Evolutionary conservation across 2,329 filamentous ascomycete species (phyloP).

Genomic region (Paraphaeosphaeria minitans): DNA sequence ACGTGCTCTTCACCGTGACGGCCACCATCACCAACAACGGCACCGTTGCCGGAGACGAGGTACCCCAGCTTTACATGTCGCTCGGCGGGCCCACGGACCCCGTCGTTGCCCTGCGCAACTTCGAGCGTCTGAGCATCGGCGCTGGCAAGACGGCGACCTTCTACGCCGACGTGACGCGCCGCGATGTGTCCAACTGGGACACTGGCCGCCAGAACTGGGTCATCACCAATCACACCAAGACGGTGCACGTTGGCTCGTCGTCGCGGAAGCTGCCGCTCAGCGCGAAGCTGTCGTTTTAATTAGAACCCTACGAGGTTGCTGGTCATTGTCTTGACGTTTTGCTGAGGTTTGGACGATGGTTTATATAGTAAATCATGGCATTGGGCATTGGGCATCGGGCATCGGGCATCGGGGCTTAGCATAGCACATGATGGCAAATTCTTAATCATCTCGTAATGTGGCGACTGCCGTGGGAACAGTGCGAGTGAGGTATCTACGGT

Average conservation of each 20-base stretch:
- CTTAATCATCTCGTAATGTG: neutral
- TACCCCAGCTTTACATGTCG: conserved; percentile 76
- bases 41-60: conserved; percentile 66
- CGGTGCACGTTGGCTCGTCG: conserved; percentile 63
- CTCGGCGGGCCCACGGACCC: conserved; percentile 79
- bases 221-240: conserved; percentile 61
- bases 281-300: conserved; percentile 29
- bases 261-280: conserved; percentile 62
- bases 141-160: conserved; percentile 73
- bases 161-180: conserved; percentile 70
- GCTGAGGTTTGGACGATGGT: neutral
- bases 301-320: conserved; percentile 17
- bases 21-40: conserved; percentile 76
- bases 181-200: conserved; percentile 91
- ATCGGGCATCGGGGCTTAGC: neutral
- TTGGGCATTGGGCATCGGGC: no score
- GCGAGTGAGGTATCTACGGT: no score
- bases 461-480: neutral
- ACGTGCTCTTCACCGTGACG: conserved; percentile 69
- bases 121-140: conserved; percentile 75
- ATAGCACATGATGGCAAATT: conserved; percentile 1
- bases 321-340: conserved; percentile 13
- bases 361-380: neutral
- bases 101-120: conserved; percentile 71
- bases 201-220: conserved; percentile 82